Percentiles rank a stretch among this genome's conserved stretches.
Evolutionary conservation across 2,329 filamentous ascomycete species (phyloP).

Genomic region (Fusarium tupiense): DNA sequence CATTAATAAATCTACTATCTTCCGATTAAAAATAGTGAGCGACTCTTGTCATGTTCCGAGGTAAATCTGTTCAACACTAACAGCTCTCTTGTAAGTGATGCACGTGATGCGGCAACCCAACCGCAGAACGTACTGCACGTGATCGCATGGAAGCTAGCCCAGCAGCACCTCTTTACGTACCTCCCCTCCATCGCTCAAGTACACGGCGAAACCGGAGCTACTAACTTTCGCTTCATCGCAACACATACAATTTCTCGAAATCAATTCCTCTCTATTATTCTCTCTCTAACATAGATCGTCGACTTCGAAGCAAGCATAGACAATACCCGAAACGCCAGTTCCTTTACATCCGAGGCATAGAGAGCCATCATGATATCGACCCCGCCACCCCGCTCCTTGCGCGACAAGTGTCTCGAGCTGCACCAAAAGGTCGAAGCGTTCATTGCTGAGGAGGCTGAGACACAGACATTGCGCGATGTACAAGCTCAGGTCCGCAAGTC

Average conservation of each 20-base stretch:
- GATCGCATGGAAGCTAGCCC: constrained; percentile 9
- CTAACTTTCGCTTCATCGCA: constrained; percentile 5
- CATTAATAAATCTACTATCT: not conserved
- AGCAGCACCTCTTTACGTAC: constrained; percentile 17
- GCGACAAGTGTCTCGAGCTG: constrained; percentile 61
- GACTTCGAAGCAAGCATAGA: not conserved
- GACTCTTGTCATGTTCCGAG: not conserved
- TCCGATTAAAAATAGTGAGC: not conserved
- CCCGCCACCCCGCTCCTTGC: constrained; percentile 43
- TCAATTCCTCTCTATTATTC: not conserved
- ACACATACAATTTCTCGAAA: constrained; percentile 2
- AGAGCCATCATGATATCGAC: constrained; percentile 31
- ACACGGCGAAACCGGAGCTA: constrained; percentile 34
- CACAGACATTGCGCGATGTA: constrained; percentile 67
- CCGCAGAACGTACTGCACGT: constrained; percentile 7
- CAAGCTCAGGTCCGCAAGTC: constrained; percentile 80
- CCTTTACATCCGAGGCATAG: constrained; percentile 4
- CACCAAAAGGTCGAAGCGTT: constrained; percentile 72
- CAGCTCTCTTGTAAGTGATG: not conserved
- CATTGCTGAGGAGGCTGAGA: constrained; percentile 66
- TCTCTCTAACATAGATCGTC: not conserved
- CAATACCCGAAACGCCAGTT: not conserved
- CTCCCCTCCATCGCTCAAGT: not conserved
- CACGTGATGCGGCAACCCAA: constrained; percentile 12
- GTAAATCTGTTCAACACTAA: not conserved